phyloP scores from a whole-genome alignment of 2,329 filamentous ascomycete species.

The Cryphonectria japonica region DNA sequence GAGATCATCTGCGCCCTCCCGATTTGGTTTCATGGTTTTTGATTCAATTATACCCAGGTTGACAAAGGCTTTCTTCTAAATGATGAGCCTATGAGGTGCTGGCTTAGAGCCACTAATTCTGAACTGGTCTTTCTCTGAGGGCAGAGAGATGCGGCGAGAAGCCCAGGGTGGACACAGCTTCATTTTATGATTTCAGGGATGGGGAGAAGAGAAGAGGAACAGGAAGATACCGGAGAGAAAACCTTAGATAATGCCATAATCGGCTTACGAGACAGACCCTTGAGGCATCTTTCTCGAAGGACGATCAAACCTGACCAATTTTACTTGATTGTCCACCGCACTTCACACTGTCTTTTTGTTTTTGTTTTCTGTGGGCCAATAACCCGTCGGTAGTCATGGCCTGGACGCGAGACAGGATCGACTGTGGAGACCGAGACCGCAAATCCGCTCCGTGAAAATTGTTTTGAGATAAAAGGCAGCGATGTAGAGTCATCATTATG shows the following conservation, averaged over 20 bases:
- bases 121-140: not conserved
- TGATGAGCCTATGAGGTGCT: constrained; percentile 39
- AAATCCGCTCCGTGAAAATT: not conserved
- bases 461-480: not conserved
- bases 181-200: constrained; percentile 13
- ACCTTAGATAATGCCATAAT: constrained; percentile 19
- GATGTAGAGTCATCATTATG: not conserved
- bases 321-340: constrained; percentile 1
- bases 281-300: constrained; percentile 7
- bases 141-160: not conserved
- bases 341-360: too few relatives aligned
- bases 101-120: constrained; percentile 33
- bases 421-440: not conserved
- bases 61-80: constrained; percentile 39
- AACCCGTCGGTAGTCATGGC: not conserved
- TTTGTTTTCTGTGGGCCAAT: too few relatives aligned
- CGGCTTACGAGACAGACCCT: constrained; percentile 22
- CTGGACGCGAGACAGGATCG: not conserved
- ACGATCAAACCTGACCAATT: constrained; percentile 12
- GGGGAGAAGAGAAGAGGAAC: constrained; percentile 16
- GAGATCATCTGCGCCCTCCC: constrained; percentile 35
- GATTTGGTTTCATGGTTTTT: constrained; percentile 43
- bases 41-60: constrained; percentile 47
- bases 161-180: not conserved
- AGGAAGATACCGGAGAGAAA: constrained; percentile 23